Percentiles rank a stretch among this genome's conserved stretches.
These are phyloP conservation scores for Musa itinerans DNA, from an alignment of 176 grass and related monocot species.

Conservation along the genomic window DNA sequence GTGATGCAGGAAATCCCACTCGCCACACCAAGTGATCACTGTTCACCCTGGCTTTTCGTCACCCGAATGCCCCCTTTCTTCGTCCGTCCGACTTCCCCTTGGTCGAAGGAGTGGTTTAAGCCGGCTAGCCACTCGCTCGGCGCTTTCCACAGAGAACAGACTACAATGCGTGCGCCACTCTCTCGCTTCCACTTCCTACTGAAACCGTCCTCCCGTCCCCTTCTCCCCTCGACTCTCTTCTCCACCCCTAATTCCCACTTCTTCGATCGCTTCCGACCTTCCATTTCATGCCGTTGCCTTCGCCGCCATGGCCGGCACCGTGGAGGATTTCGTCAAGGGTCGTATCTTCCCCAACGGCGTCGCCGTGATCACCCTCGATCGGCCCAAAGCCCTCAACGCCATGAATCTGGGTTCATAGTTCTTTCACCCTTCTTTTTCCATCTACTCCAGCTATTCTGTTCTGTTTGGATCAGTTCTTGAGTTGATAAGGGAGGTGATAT, in stretches of 20 bases:
- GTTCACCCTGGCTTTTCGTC: too few relatives aligned
- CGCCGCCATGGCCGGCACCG: constrained; percentile 44
- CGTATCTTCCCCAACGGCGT: constrained; percentile 72
- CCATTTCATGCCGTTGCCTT: constrained; percentile 31
- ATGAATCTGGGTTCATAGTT: constrained; percentile 68
- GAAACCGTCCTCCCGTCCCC: constrained; percentile 9
- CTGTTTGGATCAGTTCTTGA: not conserved
- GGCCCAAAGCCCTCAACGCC: constrained; percentile 97
- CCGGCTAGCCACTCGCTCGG: not conserved
- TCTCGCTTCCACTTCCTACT: constrained; percentile 32
- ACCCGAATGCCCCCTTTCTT: too few relatives aligned
- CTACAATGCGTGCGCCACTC: constrained; percentile 39
- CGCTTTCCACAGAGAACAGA: not conserved
- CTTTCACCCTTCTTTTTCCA: not conserved
- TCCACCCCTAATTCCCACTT: not conserved
- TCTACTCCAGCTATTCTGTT: not conserved
- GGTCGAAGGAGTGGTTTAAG: not conserved
- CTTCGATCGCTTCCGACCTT: constrained; percentile 7
- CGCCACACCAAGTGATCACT: too few relatives aligned
- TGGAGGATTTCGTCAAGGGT: constrained; percentile 75
- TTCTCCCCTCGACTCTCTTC: constrained; percentile 18
- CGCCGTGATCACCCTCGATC: constrained; percentile 91
- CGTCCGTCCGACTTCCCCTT: too few relatives aligned
- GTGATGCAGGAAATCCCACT: too few relatives aligned
- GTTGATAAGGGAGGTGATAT: not conserved